Percentiles rank a stretch among this genome's conserved stretches.
These are phyloP conservation scores for Aspergillus quadrilineatus DNA, from an alignment of 2,329 filamentous ascomycete species.

Conservation along the genomic window DNA sequence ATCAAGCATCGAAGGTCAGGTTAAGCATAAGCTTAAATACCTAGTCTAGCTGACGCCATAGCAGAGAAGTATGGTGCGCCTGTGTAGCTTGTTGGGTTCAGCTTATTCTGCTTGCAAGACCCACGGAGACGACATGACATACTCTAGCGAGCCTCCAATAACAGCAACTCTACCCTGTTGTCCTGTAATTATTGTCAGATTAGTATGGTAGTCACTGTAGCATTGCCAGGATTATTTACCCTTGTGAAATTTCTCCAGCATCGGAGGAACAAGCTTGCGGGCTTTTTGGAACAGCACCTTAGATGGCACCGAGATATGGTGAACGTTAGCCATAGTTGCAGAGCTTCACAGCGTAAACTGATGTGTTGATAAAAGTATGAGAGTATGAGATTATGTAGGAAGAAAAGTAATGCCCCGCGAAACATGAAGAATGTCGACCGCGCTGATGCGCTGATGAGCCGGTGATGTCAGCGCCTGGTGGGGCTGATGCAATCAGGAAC, in stretches of 20 bases:
- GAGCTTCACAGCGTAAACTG: neutral
- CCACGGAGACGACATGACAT: slow-evolving; percentile 18
- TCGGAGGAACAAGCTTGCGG: slow-evolving; percentile 86
- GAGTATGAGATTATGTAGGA: neutral
- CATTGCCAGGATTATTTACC: slow-evolving; percentile 53
- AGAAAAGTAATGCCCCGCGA: neutral
- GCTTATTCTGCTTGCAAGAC: slow-evolving; percentile 2
- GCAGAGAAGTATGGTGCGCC: slow-evolving; percentile 97
- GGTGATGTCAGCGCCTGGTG: slow-evolving; percentile 39
- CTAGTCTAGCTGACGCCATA: slow-evolving; percentile 88
- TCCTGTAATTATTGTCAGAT: slow-evolving; percentile 52
- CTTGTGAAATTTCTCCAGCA: slow-evolving; percentile 96
- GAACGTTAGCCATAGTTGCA: slow-evolving; percentile 31
- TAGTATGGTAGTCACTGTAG: neutral
- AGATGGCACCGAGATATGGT: slow-evolving; percentile 63
- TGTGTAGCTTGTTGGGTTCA: slow-evolving; percentile 62
- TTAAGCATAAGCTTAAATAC: slow-evolving; percentile 19
- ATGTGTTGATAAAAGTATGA: neutral
- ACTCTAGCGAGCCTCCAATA: slow-evolving; percentile 88
- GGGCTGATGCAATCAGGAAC: slow-evolving; percentile 22
- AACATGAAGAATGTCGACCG: slow-evolving; percentile 1
- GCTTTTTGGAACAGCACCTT: slow-evolving; percentile 76
- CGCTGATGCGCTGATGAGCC: slow-evolving; percentile 8
- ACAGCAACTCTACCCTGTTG: slow-evolving; percentile 90
- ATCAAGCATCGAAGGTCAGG: neutral